Evolutionary conservation across 73 alveolate genomes (phyloP).

Genomic region (Paramecium sonneborni): DNA sequence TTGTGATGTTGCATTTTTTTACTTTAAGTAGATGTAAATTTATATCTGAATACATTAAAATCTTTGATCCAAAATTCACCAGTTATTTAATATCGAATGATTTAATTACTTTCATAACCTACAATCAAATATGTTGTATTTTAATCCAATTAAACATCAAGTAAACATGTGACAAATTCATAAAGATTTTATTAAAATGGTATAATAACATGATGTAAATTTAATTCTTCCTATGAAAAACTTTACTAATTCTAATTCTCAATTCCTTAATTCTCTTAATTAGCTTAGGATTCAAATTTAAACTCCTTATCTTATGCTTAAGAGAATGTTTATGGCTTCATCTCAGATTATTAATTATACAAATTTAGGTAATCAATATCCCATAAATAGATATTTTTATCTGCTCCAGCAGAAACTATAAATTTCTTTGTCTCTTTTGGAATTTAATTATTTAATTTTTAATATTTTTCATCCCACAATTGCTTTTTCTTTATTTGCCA

Average conservation of each 20-base stretch:
- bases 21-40: neutral
- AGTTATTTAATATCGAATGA: neutral
- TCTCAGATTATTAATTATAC: neutral
- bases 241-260: neutral
- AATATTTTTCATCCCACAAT: neutral
- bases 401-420: neutral
- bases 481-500: neutral
- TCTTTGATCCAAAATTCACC: neutral
- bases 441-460: neutral
- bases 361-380: neutral
- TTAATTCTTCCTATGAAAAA: neutral
- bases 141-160: neutral
- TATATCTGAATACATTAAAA: neutral
- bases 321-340: neutral
- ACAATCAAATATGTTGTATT: neutral
- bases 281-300: neutral
- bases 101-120: neutral
- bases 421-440: neutral
- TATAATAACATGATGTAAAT: neutral
- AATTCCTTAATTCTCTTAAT: neutral
- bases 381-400: slow-evolving; percentile 5
- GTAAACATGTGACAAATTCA: neutral
- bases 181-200: neutral
- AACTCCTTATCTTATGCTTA: neutral
- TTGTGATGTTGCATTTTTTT: neutral